Percentiles rank a stretch among this genome's conserved stretches.
Evolutionary conservation across 257 asterid species (phyloP).

Genomic region (Penstemon barbatus): DNA sequence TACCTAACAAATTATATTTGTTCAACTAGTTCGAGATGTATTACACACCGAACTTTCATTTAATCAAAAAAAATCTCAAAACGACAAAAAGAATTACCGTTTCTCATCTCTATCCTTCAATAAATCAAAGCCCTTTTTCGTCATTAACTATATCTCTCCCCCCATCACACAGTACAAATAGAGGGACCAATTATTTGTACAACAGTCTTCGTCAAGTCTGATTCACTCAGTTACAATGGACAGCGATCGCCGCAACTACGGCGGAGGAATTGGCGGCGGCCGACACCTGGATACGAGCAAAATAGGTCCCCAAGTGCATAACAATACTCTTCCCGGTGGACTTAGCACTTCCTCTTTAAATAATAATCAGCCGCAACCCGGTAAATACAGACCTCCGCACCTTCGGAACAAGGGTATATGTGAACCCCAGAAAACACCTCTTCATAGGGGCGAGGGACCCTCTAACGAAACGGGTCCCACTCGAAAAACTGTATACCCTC

Average conservation of each 20-base stretch:
- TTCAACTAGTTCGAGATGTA: too few relatives aligned
- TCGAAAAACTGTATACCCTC: conserved; percentile 2
- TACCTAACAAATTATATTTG: too few relatives aligned
- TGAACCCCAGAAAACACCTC: conserved; percentile 10
- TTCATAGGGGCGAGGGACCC: conserved; percentile 23
- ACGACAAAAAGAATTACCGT: too few relatives aligned
- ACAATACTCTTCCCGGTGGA: not conserved
- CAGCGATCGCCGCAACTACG: conserved; percentile 32
- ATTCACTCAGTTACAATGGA: conserved; percentile 28
- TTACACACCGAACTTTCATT: too few relatives aligned
- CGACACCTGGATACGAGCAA: conserved; percentile 10
- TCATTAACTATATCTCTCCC: not conserved
- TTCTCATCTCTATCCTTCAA: conserved; percentile 4
- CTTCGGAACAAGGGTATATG: conserved; percentile 29
- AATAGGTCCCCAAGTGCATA: conserved; percentile 19
- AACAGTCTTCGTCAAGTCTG: conserved; percentile 10
- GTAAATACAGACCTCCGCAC: conserved; percentile 44
- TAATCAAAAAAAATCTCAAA: too few relatives aligned
- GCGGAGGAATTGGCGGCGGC: conserved; percentile 18
- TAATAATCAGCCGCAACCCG: conserved; percentile 26
- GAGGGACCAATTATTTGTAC: not conserved
- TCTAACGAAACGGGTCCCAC: conserved; percentile 10
- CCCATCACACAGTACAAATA: not conserved
- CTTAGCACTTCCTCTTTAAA: conserved; percentile 16
- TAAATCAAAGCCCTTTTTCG: conserved; percentile 7